phyloP scores from a whole-genome alignment of 306 rosid genomes.

The Pachyrhizus erosus region DNA sequence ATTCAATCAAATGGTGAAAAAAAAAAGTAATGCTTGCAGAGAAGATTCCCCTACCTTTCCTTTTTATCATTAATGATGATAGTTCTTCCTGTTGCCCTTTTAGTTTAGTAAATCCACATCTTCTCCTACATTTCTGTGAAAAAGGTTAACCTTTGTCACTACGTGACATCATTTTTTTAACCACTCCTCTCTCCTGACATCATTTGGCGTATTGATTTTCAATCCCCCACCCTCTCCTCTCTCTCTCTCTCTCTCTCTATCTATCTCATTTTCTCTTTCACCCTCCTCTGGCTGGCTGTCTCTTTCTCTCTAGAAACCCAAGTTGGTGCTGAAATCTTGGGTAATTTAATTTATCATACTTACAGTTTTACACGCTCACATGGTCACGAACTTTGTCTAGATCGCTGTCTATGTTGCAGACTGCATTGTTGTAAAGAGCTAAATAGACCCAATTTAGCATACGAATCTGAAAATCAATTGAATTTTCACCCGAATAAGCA shows the following conservation, averaged over 20 bases:
- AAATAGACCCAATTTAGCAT: constrained; percentile 31
- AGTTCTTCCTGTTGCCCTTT: constrained; percentile 72
- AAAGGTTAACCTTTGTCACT: constrained; percentile 87
- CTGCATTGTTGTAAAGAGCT: constrained; percentile 24
- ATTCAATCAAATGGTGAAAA: constrained; percentile 53
- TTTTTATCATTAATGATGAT: constrained; percentile 81
- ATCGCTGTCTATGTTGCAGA: constrained; percentile 7
- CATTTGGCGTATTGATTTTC: constrained; percentile 38
- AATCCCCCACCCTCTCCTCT: constrained; percentile 37
- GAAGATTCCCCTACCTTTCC: constrained; percentile 87
- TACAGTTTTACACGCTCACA: constrained; percentile 34
- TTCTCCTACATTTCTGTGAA: constrained; percentile 98
- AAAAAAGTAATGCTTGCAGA: constrained; percentile 52
- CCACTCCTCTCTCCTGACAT: constrained; percentile 61
- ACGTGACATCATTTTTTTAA: constrained; percentile 71
- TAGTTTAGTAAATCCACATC: constrained; percentile 67
- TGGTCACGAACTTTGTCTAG: not conserved
- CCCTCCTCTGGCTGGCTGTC: constrained; percentile 36
- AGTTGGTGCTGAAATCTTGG: constrained; percentile 57
- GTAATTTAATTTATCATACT: constrained; percentile 37
- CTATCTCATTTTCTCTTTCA: not conserved
- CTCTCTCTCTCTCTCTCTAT: constrained; percentile 34
- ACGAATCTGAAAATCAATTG: not conserved
- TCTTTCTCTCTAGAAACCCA: constrained; percentile 51
- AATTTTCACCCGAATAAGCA: constrained; percentile 27